A percentile compares a stretch with the other conserved stretches of the same genome.
Evolutionary conservation across 2,329 filamentous ascomycete genomes (phyloP).

Genomic region (Gyromitra esculenta): DNA sequence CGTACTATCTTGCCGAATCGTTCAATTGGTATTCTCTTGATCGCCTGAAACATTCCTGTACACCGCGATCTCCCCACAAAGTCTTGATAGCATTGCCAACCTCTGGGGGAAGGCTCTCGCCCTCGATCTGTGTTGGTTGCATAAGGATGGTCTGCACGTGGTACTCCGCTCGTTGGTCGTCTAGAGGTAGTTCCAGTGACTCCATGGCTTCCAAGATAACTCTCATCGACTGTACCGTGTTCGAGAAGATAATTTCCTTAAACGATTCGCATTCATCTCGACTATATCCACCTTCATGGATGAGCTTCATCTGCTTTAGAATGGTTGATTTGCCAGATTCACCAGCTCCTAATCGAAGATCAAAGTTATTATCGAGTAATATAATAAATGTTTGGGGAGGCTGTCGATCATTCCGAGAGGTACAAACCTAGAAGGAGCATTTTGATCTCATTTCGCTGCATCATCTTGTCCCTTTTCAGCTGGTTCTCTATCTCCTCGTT

Average conservation of each 20-base stretch:
- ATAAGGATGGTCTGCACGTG: conserved; percentile 99
- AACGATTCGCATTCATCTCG: conserved; percentile 77
- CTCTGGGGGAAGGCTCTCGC: conserved; percentile 91
- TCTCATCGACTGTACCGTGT: conserved; percentile 75
- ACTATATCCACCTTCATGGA: conserved; percentile 98
- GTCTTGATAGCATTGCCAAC: conserved; percentile 92
- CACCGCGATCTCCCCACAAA: conserved; percentile 90
- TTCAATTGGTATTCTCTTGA: conserved; percentile 96
- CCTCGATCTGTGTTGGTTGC: conserved; percentile 96
- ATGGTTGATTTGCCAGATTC: conserved; percentile 97
- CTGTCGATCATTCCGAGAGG: conserved; percentile 21
- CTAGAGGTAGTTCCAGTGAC: conserved; percentile 79
- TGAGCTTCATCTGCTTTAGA: conserved; percentile 98
- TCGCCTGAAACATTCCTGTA: conserved; percentile 94
- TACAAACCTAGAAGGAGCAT: conserved; percentile 94
- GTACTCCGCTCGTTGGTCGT: conserved; percentile 92
- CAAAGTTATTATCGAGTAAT: conserved; percentile 18
- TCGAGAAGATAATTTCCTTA: conserved; percentile 77
- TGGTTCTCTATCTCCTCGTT: conserved; percentile 99
- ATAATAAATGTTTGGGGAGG: neutral
- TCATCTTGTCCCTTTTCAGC: conserved; percentile 97
- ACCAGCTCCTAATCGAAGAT: conserved; percentile 79
- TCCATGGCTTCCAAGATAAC: conserved; percentile 76
- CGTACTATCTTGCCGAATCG: conserved; percentile 94
- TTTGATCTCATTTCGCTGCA: conserved; percentile 99